phyloP scores from a whole-genome alignment of 495 filamentous ascomycete species.

The Lepraria neglecta region DNA sequence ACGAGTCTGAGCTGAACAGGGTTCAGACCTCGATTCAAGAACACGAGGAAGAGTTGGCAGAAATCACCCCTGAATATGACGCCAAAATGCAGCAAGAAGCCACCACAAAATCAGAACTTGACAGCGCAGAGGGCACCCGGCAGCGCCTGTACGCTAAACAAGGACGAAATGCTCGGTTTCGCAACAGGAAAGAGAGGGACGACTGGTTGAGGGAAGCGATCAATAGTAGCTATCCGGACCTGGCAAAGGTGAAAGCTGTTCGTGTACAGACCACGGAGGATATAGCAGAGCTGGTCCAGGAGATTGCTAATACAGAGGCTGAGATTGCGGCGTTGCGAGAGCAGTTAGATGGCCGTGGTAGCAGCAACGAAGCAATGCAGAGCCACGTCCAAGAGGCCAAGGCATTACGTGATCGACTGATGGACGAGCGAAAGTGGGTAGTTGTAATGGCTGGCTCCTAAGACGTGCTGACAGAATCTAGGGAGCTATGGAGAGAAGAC shows the following conservation, averaged over 20 bases:
- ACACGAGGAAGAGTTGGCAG: slow-evolving; percentile 67
- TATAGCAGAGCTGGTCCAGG: slow-evolving; percentile 63
- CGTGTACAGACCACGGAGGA: slow-evolving; percentile 78
- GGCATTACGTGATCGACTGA: slow-evolving; percentile 69
- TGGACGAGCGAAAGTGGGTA: slow-evolving; percentile 74
- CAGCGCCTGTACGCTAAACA: slow-evolving; percentile 90
- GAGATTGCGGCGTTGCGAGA: slow-evolving; percentile 65
- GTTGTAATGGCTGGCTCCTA: neutral
- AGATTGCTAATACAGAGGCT: slow-evolving; percentile 63
- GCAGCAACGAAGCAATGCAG: slow-evolving; percentile 60
- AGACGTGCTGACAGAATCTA: slow-evolving; percentile 27
- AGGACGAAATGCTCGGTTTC: slow-evolving; percentile 81
- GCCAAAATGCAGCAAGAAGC: slow-evolving; percentile 66
- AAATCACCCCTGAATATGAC: slow-evolving; percentile 68
- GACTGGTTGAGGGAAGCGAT: slow-evolving; percentile 75
- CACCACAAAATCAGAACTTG: slow-evolving; percentile 59
- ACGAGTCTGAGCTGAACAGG: slow-evolving; percentile 66
- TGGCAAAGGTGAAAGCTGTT: slow-evolving; percentile 75
- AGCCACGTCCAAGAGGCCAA: slow-evolving; percentile 71
- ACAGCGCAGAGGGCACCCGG: slow-evolving; percentile 65
- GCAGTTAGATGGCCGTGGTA: slow-evolving; percentile 70
- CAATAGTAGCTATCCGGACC: slow-evolving; percentile 65
- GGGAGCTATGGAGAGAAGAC: slow-evolving; percentile 81
- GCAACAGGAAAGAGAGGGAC: slow-evolving; percentile 81
- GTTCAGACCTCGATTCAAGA: slow-evolving; percentile 67